Evolutionary conservation across 768 basidiomycete genomes (phyloP), one percentile per base, ranked within the genome.

Genomic region (Calocera cornea): DNA sequence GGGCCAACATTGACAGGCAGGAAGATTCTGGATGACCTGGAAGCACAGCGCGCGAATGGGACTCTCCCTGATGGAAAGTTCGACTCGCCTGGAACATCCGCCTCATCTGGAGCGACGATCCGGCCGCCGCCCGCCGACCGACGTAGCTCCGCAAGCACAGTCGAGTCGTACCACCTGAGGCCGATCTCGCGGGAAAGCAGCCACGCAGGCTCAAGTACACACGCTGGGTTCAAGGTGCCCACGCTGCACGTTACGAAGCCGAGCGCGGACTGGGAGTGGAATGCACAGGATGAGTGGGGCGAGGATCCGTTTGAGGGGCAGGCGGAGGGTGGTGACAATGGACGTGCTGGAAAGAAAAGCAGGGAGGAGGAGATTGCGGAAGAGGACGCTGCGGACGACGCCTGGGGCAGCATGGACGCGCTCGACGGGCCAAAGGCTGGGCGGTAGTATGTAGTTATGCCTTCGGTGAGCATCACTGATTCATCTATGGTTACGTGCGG

Each of bases 401-500:
- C 44, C 16, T 69, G 68, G 68, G 66, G 66, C 1, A 60, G 54
- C 54, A 60, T 60, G 54, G 54, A 60, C 2, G 54, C 27, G 27
- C 24, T 60, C 24, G 54, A 60, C 31, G 54, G 54, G 31, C 54
- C 54, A 12, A 60, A 60, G 31, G 8, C 40, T 10, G 11, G 49
- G 49, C 8, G 8, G 14, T n/a, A 16, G 49, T 10, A 50, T 14
- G 49, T 24, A 50, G 12, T n/a, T 16, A n/a, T 50, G 24, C 49
- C 14, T 16, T 24, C 11, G 11, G 40, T 41, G 40, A n/a, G n/a
- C n/a, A n/a, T n/a, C n/a, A n/a, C 40, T 41, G 40, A 41, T 10
- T 10, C 19, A 10, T 41, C 11, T 41, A 10, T 41, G 40, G 40
- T 41, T 10, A 41, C 11, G 11, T 41, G 40, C 40, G 40, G n/a